phyloP scores from a whole-genome alignment of 345 rosid species.

The Draba incana region DNA sequence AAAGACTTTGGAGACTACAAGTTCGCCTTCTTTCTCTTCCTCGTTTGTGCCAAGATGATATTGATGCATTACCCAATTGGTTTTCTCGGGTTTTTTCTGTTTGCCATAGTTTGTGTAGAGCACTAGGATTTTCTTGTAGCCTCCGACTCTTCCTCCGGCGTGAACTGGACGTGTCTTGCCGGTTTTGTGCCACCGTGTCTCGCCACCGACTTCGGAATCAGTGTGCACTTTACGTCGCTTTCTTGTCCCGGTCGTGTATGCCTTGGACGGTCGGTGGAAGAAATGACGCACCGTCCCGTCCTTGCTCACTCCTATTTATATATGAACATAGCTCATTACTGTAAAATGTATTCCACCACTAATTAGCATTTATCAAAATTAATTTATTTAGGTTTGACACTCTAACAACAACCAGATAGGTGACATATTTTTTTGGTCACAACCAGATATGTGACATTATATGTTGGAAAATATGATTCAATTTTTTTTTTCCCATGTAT shows the following conservation, averaged over 20 bases:
- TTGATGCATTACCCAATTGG: constrained; percentile 99
- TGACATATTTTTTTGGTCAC: not conserved
- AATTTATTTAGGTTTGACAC: not conserved
- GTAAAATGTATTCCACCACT: not conserved
- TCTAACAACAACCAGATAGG: not conserved
- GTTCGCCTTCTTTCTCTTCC: constrained; percentile 95
- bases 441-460: too few relatives aligned
- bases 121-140: constrained; percentile 91
- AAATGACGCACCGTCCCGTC: constrained; percentile 94
- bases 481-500: not conserved
- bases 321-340: not conserved
- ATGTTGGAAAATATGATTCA: not conserved
- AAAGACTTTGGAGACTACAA: constrained; percentile 91
- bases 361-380: not conserved
- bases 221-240: constrained; percentile 91
- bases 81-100: constrained; percentile 91
- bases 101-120: constrained; percentile 97
- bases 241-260: constrained; percentile 95
- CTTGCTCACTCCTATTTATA: constrained; percentile 65
- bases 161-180: constrained; percentile 92
- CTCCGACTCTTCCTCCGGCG: constrained; percentile 59
- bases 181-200: constrained; percentile 98
- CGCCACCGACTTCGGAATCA: constrained; percentile 65
- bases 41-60: constrained; percentile 90
- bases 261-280: constrained; percentile 98